phyloP scores from a whole-genome alignment of 306 rosid genomes.

The Canavalia ensiformis region DNA sequence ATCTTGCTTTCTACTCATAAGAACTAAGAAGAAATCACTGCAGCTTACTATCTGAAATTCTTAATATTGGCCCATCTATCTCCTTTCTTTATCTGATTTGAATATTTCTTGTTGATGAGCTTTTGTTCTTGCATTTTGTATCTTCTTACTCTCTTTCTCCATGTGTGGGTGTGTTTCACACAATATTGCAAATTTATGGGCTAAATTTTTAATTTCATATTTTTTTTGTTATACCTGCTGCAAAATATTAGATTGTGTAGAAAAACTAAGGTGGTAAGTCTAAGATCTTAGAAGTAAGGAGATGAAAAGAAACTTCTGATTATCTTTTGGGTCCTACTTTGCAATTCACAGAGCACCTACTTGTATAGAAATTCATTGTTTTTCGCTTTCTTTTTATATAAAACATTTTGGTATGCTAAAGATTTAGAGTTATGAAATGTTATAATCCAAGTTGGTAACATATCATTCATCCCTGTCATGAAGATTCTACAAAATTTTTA shows the following conservation, averaged over 20 bases:
- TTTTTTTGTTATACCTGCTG: constrained; percentile 3
- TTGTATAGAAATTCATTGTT: neutral
- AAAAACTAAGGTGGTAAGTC: neutral
- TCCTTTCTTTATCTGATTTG: constrained; percentile 9
- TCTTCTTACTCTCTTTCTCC: neutral
- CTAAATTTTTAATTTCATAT: neutral
- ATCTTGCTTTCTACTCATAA: constrained; percentile 31
- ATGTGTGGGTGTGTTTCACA: neutral
- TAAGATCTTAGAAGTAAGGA: constrained; percentile 13
- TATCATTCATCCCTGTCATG: too few species aligned
- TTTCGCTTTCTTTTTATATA: too few species aligned
- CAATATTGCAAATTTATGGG: neutral
- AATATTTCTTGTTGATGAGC: constrained; percentile 24
- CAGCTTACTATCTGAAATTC: constrained; percentile 19
- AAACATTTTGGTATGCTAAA: too few species aligned
- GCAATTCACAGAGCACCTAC: constrained; percentile 23
- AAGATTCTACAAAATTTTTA: too few species aligned
- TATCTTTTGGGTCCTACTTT: neutral
- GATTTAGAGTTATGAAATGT: too few species aligned
- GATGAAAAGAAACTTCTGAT: constrained; percentile 1
- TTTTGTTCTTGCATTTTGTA: neutral
- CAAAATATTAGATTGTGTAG: constrained; percentile 14
- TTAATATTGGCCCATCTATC: constrained; percentile 5
- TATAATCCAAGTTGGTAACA: too few species aligned
- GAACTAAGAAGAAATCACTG: constrained; percentile 23